phyloP scores from a whole-genome alignment of 305 asterid species.

The Petunia hybrid region DNA sequence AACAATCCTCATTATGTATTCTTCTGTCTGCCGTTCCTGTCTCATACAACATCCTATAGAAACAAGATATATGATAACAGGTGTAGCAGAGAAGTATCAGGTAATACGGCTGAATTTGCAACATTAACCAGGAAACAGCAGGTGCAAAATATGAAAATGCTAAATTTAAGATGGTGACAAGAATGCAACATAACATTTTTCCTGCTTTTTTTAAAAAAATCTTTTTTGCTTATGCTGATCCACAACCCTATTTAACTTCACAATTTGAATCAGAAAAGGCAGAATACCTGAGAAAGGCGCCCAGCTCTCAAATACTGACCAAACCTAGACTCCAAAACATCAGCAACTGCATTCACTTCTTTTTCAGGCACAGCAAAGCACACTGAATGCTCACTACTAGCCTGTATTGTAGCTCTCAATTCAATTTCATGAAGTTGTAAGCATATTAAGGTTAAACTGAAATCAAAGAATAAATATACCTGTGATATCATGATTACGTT shows the following conservation, averaged over 20 bases:
- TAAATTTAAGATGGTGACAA: conserved; percentile 17
- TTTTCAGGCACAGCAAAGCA: conserved; percentile 99
- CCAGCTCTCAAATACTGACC: conserved; percentile 94
- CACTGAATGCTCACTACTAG: conserved; percentile 98
- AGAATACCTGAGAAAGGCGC: conserved; percentile 92
- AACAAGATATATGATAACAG: background rate
- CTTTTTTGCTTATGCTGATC: conserved; percentile 2
- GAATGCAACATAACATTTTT: background rate
- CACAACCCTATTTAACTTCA: background rate
- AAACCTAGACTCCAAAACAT: conserved; percentile 83
- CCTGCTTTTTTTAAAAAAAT: background rate
- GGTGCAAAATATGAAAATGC: background rate
- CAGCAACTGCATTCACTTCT: conserved; percentile 91
- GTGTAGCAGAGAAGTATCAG: background rate
- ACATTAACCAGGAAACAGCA: background rate
- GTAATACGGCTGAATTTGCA: background rate
- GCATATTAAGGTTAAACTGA: conserved; percentile 14
- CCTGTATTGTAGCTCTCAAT: conserved; percentile 55
- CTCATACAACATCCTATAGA: background rate
- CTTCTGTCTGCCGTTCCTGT: background rate
- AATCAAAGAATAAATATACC: conserved; percentile 49
- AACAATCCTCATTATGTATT: background rate
- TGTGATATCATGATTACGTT: conserved; percentile 98
- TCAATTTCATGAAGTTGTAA: conserved; percentile 1
- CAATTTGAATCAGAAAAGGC: background rate